Evolutionary conservation across 2,329 filamentous ascomycete genomes (phyloP).

Genomic region (Nothopassalora personata): DNA sequence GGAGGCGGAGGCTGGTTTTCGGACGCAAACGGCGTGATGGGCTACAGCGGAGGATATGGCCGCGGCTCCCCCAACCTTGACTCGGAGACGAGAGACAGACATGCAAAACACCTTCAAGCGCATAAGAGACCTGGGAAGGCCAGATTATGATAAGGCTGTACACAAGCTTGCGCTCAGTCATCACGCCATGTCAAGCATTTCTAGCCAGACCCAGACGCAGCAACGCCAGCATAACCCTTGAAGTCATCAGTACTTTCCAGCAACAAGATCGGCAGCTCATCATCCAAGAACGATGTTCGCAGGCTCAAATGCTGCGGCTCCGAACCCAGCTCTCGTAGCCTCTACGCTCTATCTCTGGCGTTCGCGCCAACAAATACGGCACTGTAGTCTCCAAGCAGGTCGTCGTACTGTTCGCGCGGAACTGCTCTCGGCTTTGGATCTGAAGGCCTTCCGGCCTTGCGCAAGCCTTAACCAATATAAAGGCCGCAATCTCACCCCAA

Average conservation of each 20-base stretch:
- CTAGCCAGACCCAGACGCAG: conserved; percentile 4
- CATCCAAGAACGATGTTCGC: conserved; percentile 33
- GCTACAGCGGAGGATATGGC: conserved; percentile 1
- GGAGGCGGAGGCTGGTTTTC: conserved; percentile 9
- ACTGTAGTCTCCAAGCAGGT: conserved; percentile 29
- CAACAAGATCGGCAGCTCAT: conserved; percentile 36
- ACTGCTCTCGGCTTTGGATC: conserved; percentile 32
- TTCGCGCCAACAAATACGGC: conserved; percentile 35
- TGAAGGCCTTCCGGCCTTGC: conserved; percentile 32
- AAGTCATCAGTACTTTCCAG: conserved; percentile 24
- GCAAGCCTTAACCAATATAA: conserved; percentile 34
- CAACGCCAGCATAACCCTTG: conserved; percentile 9
- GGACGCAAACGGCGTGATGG: conserved; percentile 6
- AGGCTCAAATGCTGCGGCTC: conserved; percentile 37
- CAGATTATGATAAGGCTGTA: neutral
- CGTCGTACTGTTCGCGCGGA: conserved; percentile 31
- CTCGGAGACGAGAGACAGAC: conserved; percentile 19
- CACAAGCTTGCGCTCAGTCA: neutral
- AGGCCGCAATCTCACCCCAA: conserved; percentile 35
- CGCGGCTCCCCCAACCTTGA: neutral
- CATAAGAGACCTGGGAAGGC: conserved; percentile 22
- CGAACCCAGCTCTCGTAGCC: conserved; percentile 41
- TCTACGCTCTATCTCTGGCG: conserved; percentile 36
- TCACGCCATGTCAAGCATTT: neutral
- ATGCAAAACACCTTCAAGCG: conserved; percentile 20